A percentile compares a stretch with the other conserved stretches of the same genome.
These are phyloP conservation scores for Sechiopsis laciniata DNA, from an alignment of 306 rosid genomes.

Conservation along the genomic window DNA sequence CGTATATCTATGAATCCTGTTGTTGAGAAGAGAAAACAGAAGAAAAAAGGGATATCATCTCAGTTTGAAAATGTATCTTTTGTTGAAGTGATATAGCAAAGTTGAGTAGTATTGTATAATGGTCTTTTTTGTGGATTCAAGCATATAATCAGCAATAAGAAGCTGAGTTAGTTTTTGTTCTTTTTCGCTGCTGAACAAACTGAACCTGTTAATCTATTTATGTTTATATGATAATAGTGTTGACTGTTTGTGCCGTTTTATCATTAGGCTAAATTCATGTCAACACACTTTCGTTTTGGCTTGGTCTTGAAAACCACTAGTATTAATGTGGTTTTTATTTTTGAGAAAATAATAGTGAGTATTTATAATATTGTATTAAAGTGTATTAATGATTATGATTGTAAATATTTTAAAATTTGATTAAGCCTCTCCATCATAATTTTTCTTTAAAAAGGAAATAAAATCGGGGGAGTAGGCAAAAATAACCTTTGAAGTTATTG, in stretches of 20 bases:
- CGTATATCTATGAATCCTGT: neutral
- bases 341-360: too few relatives aligned
- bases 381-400: too few relatives aligned
- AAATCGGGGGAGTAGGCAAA: too few relatives aligned
- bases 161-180: neutral
- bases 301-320: too few relatives aligned
- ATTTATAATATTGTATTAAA: too few relatives aligned
- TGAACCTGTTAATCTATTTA: neutral
- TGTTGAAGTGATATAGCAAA: neutral
- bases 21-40: neutral
- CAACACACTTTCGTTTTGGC: too few relatives aligned
- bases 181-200: neutral
- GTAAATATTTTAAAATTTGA: too few relatives aligned
- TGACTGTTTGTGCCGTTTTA: neutral
- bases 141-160: constrained; percentile 9
- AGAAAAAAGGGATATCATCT: neutral
- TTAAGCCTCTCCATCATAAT: too few relatives aligned
- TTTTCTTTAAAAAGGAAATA: too few relatives aligned
- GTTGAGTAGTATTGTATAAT: neutral
- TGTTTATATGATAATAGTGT: neutral
- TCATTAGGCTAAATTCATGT: too few relatives aligned
- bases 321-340: too few relatives aligned
- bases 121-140: neutral
- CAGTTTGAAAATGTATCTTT: constrained; percentile 1
- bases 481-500: too few relatives aligned